Evolutionary conservation across 257 asterid species (phyloP).

Genomic region (Plantago ovata): DNA sequence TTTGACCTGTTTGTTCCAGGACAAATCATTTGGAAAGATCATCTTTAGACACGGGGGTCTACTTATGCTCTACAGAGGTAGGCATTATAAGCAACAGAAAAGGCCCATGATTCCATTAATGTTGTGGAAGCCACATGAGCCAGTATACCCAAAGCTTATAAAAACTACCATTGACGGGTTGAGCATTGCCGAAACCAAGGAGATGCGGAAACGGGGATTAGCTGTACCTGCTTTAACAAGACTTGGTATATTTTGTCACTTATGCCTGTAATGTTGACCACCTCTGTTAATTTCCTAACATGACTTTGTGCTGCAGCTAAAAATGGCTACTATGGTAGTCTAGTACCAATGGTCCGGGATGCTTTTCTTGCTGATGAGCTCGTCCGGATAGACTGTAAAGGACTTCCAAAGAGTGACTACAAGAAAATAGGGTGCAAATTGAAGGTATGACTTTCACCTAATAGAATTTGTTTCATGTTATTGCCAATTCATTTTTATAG

Average conservation of each 20-base stretch:
- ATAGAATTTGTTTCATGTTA: background rate
- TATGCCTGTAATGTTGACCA: slow-evolving; percentile 5
- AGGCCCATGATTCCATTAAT: slow-evolving; percentile 72
- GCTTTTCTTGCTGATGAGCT: slow-evolving; percentile 80
- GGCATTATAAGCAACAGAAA: slow-evolving; percentile 56
- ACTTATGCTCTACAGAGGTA: slow-evolving; percentile 70
- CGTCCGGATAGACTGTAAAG: slow-evolving; percentile 77
- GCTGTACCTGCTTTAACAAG: slow-evolving; percentile 63
- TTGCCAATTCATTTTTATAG: background rate
- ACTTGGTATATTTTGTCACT: slow-evolving; percentile 51
- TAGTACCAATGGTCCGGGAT: slow-evolving; percentile 86
- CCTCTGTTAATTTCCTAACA: slow-evolving; percentile 12
- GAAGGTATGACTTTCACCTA: slow-evolving; percentile 41
- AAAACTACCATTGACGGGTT: slow-evolving; percentile 84
- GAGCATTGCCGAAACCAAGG: slow-evolving; percentile 81
- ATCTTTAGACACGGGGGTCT: slow-evolving; percentile 74
- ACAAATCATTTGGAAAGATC: slow-evolving; percentile 79
- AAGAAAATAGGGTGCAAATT: slow-evolving; percentile 91
- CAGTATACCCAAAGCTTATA: slow-evolving; percentile 84
- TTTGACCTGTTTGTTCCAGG: slow-evolving; percentile 41
- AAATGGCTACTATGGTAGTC: slow-evolving; percentile 91
- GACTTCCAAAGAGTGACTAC: slow-evolving; percentile 81
- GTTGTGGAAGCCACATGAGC: slow-evolving; percentile 98
- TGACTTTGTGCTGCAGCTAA: slow-evolving; percentile 48
- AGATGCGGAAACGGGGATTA: slow-evolving; percentile 75